Conservation (phyloP, 1,284 basidiomycete species). For the Filobasidium uniguttulatum region DNA sequence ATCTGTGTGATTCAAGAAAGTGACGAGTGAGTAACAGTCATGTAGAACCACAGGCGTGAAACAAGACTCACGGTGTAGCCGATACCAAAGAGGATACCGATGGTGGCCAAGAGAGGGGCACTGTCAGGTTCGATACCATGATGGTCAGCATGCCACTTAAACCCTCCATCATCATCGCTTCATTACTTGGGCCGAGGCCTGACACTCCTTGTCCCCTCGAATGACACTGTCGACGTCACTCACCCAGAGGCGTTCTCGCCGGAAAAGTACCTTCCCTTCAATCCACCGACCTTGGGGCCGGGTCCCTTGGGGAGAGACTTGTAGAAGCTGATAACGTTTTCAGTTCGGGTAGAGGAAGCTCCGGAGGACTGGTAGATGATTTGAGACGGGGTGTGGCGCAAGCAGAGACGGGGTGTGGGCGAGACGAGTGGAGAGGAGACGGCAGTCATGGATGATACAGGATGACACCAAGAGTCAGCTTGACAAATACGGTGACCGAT, state of each 20-base stretch:
- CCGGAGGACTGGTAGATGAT: conserved; percentile 51
- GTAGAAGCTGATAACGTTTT: conserved; percentile 82
- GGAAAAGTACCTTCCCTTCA: conserved; percentile 67
- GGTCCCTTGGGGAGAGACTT: conserved; percentile 65
- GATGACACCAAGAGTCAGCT: conserved; percentile 1
- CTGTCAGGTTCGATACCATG: conserved; percentile 6
- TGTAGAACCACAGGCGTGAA: conserved; percentile 30
- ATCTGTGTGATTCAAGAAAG: not conserved
- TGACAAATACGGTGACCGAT: not conserved
- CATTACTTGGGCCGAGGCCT: not conserved
- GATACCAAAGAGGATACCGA: conserved; percentile 62
- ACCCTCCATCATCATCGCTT: not conserved
- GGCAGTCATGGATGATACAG: not conserved
- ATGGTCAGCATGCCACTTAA: not conserved
- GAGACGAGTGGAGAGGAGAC: not conserved
- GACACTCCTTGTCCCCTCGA: not conserved
- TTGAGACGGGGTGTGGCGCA: not conserved
- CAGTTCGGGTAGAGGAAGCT: conserved; percentile 56
- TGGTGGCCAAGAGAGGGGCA: conserved; percentile 55
- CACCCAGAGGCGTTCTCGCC: conserved; percentile 68
- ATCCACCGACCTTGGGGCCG: conserved; percentile 46
- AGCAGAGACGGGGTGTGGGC: not conserved
- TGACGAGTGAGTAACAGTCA: not conserved
- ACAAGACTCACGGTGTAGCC: conserved; percentile 88
- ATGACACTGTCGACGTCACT: conserved; percentile 16